Evolutionary conservation across 169 alveolate genomes (phyloP), one percentile per base, ranked within the genome.

Genomic region (Plasmodium vivax): DNA sequence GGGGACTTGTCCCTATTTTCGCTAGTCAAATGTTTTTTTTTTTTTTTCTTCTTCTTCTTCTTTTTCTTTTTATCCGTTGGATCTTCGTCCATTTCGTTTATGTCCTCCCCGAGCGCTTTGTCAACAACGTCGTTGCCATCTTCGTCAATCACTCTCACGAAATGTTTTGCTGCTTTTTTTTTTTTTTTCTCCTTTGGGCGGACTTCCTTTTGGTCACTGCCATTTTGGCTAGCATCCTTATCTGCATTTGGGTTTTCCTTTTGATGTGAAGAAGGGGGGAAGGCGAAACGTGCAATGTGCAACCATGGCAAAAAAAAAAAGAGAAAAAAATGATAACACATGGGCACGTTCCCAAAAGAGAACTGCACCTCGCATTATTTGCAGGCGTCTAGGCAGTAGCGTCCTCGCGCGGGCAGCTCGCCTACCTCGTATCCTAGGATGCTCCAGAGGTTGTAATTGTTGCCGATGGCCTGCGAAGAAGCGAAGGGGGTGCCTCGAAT

Each of bases 341-440:
- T 62, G 36, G 23, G 75, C 30, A 62, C 14, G 3, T 62, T 19
- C 9, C 7, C 75, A n/a, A 2, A 27, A n/a, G 34, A n/a, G 14
- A 62, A 19, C 75, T 19, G 27, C 75, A 7, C 27, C 34, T 19
- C 12, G 75, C 27, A 62, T 62, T 62, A 19, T 62, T 19, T 62
- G 34, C 27, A 62, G 14, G 34, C 30, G 10, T n/a, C 36, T 62
- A 27, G 0, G 19, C 75, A 62, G 34, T 3, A 10, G 30, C 19
- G 14, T 6, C 75, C 75, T 62, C 34, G 12, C 10, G 14, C 34
- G 34, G 34, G 56, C 38, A 16, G 8, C 32, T 19, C 3, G 27
- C 41, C 73, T 81, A 91, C 95, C 58, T 80, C 95, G 71, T 80
- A 91, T 56, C 95, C 95, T 16, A 91, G 38, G 0, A 91, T 91